Evolutionary conservation across 2,329 filamentous ascomycete genomes (phyloP), one percentile per base, ranked within the genome.

Genomic region (Exophiala spinifera): DNA sequence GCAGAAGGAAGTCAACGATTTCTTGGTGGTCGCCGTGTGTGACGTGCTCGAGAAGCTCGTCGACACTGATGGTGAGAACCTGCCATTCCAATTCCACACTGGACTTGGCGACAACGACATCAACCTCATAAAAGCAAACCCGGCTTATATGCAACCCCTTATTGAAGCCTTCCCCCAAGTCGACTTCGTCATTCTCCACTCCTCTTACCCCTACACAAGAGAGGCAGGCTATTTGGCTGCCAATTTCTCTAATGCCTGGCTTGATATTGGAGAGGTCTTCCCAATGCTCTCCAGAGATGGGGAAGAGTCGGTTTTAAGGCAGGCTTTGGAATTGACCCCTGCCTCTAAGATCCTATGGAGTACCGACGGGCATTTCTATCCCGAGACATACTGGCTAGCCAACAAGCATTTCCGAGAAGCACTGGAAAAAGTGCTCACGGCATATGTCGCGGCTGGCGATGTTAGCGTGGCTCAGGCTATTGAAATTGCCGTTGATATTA

Each of bases 221-320:
- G 88, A 94, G 70, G 82, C 86, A 0, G 88, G 86, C 0, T 95
- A 92, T 66, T 76, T 95, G 17, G 88, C 89, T 0, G 82, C 81
- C 0, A 83, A 88, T 19, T 94, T 91, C 66, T 76, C 81, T 20
- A 92, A 95, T 65, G 87, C 88, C 1, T 94, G 90, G 66, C 81
- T 89, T 11, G 90, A 95, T 65, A 82, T 95, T 50, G 89, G 90
- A 1, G 86, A 91, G 65, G 85, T 94, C 0, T 95, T 94, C 56
- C 89, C 89, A 0, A 85, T 85, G 70, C 70, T 94, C 34, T 91
- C 86, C 59, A 80, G 86, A 46, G 83, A 89, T 55, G 90, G 88
- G 0, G 88, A 95, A 67, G 84, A 87, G 62, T 75, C 76, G 0
- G 80, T 90, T 1, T 61, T 95, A 11, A 81, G 84, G 42, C 82